Conservation (phyloP, 2,329 filamentous ascomycete genomes). For the Davidsoniella neocaledoniae region DNA sequence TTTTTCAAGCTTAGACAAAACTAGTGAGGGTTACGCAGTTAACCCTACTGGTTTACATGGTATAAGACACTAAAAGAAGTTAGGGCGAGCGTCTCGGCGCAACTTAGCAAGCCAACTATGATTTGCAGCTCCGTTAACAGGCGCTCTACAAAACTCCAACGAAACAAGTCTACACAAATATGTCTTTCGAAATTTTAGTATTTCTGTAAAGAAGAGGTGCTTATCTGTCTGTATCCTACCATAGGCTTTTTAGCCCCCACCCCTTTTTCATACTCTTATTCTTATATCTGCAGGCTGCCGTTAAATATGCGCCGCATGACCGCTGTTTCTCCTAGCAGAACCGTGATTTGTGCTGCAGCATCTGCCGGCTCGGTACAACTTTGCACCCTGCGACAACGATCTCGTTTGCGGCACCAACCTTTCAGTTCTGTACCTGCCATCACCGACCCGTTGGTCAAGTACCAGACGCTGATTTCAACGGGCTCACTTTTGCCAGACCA, state of each 20-base stretch:
- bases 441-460: constrained; percentile 61
- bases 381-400: neutral
- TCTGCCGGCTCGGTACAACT: neutral
- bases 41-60: too few species aligned
- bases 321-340: neutral
- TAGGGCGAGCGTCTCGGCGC: too few species aligned
- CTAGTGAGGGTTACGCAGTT: too few species aligned
- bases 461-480: constrained; percentile 52
- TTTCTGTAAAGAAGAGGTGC: too few species aligned
- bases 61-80: too few species aligned
- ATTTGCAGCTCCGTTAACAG: too few species aligned
- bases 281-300: neutral
- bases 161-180: too few species aligned
- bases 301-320: constrained; percentile 3
- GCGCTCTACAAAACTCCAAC: too few species aligned
- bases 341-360: neutral
- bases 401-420: constrained; percentile 15
- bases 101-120: too few species aligned
- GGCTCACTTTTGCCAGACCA: constrained; percentile 51
- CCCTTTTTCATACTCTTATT: neutral
- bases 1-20: too few species aligned
- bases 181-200: too few species aligned
- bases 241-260: neutral
- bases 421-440: constrained; percentile 36
- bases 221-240: neutral